These are phyloP conservation scores for Monosporozyma aquatica DNA, from an alignment of 805 yeast genomes.

Conservation along the genomic window DNA sequence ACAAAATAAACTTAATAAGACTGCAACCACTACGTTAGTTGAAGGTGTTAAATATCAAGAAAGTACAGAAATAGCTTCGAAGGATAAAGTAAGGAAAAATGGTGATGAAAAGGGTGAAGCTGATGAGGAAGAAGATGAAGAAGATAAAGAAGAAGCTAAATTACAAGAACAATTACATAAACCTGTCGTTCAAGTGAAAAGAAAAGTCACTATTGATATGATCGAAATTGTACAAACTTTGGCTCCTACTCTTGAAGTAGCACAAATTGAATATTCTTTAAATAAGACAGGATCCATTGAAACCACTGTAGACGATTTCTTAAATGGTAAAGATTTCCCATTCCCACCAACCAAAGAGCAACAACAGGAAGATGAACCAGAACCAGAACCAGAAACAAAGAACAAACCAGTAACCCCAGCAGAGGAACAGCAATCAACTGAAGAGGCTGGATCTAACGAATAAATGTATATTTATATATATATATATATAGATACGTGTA, in stretches of 20 bases:
- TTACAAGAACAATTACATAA: slow-evolving; percentile 1
- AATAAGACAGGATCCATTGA: slow-evolving; percentile 74
- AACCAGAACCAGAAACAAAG: too few relatives aligned
- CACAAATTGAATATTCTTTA: slow-evolving; percentile 66
- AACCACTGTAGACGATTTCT: slow-evolving; percentile 58
- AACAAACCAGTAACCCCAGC: not conserved
- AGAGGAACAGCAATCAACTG: not conserved
- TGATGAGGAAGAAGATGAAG: slow-evolving; percentile 2
- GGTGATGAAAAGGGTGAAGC: not conserved
- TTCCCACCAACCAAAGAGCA: slow-evolving; percentile 30
- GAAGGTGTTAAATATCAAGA: slow-evolving; percentile 2
- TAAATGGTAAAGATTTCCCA: slow-evolving; percentile 54
- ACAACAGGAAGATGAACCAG: too few relatives aligned
- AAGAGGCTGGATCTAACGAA: not conserved
- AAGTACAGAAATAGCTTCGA: not conserved
- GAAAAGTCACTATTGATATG: slow-evolving; percentile 61
- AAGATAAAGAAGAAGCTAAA: slow-evolving; percentile 1
- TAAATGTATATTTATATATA: too few relatives aligned
- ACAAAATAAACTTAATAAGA: slow-evolving; percentile 27
- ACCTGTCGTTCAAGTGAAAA: slow-evolving; percentile 10
- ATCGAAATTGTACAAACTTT: slow-evolving; percentile 75
- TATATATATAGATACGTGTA: not conserved
- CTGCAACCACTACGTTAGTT: not conserved
- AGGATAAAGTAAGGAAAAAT: not conserved
- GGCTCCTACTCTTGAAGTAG: slow-evolving; percentile 62